phyloP scores from a whole-genome alignment of 2,329 filamentous ascomycete species.

The Pyrenophora teres region DNA sequence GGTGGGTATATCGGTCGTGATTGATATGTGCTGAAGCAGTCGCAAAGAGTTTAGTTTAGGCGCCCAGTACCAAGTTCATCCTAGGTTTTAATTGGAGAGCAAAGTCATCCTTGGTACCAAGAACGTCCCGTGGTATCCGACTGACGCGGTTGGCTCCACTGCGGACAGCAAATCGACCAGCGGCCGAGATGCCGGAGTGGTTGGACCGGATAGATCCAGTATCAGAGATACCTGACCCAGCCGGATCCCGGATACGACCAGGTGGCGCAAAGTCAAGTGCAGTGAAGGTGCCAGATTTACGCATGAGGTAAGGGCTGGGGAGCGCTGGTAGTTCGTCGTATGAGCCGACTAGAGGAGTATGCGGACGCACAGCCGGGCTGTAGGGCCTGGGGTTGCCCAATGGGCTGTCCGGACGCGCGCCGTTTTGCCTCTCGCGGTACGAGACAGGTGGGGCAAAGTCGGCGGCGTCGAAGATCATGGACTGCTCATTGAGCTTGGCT shows the following conservation, averaged over 20 bases:
- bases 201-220: slow-evolving; percentile 66
- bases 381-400: slow-evolving; percentile 68
- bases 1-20: slow-evolving; percentile 15
- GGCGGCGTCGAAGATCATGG: slow-evolving; percentile 68
- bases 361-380: slow-evolving; percentile 71
- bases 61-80: slow-evolving; percentile 55
- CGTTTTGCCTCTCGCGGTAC: slow-evolving; percentile 67
- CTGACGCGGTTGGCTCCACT: slow-evolving; percentile 85
- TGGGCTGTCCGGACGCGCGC: slow-evolving; percentile 65
- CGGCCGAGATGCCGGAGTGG: slow-evolving; percentile 74
- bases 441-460: slow-evolving; percentile 83
- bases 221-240: slow-evolving; percentile 48
- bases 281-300: slow-evolving; percentile 79
- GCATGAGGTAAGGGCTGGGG: slow-evolving; percentile 81
- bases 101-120: slow-evolving; percentile 76
- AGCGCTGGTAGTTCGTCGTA: slow-evolving; percentile 86
- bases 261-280: slow-evolving; percentile 80
- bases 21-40: slow-evolving; percentile 9
- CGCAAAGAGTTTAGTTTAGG: slow-evolving; percentile 25
- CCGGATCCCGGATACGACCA: slow-evolving; percentile 65
- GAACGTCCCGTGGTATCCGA: slow-evolving; percentile 77
- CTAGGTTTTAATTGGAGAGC: slow-evolving; percentile 61
- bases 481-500: slow-evolving; percentile 80
- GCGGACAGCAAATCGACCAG: slow-evolving; percentile 72
- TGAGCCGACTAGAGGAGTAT: slow-evolving; percentile 78